Conservation (phyloP, 208 protist genomes). For the Trypanosoma cruzi region DNA sequence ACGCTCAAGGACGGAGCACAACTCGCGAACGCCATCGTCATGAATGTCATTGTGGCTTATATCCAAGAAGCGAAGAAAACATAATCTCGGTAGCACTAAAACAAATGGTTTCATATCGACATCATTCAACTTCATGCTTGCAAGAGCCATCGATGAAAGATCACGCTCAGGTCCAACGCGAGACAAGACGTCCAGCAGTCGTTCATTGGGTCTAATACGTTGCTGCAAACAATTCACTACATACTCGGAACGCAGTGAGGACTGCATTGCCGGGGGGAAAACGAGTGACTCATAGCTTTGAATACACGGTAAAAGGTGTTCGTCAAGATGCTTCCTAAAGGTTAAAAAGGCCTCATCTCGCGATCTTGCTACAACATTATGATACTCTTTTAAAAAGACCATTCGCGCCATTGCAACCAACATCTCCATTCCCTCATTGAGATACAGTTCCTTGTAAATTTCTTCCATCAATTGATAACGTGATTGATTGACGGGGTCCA, state of each 20-base stretch:
- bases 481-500: background rate
- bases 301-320: conserved; percentile 31
- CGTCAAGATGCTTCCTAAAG: conserved; percentile 41
- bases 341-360: conserved; percentile 30
- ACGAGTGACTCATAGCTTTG: conserved; percentile 39
- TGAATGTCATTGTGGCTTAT: conserved; percentile 56
- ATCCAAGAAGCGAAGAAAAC: conserved; percentile 54
- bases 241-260: conserved; percentile 62
- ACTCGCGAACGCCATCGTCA: conserved; percentile 34
- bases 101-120: conserved; percentile 38
- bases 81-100: conserved; percentile 50
- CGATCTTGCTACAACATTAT: background rate
- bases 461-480: conserved; percentile 36
- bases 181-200: conserved; percentile 37
- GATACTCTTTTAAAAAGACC: conserved; percentile 67
- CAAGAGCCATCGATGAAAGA: conserved; percentile 33
- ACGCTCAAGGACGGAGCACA: conserved; percentile 29
- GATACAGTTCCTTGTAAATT: conserved; percentile 53
- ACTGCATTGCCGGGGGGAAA: conserved; percentile 22
- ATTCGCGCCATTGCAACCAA: conserved; percentile 48
- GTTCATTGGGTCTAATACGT: conserved; percentile 43
- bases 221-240: conserved; percentile 49
- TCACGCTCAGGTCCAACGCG: conserved; percentile 14
- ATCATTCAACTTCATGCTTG: conserved; percentile 43
- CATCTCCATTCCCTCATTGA: conserved; percentile 49